Percentiles rank a stretch among this genome's conserved stretches.
These are phyloP conservation scores for Yarrowia sp. DNA, from an alignment of 805 yeast genomes.

Conservation along the genomic window DNA sequence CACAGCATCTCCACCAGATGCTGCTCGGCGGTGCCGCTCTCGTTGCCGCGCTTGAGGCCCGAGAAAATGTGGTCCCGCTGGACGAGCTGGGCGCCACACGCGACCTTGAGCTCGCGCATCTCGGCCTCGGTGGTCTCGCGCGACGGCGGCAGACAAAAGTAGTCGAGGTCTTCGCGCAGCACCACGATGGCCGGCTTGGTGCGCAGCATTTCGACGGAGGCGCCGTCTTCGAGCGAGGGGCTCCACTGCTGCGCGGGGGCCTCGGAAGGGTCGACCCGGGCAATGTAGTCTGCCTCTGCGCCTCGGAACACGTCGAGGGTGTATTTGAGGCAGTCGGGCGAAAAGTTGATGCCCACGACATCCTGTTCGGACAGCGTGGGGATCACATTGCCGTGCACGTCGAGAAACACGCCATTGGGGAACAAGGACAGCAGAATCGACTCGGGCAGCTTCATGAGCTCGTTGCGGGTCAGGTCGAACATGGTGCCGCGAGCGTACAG, in stretches of 20 bases:
- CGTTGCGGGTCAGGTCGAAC: conserved; percentile 84
- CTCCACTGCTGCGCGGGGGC: conserved; percentile 11
- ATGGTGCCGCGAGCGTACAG: conserved; percentile 76
- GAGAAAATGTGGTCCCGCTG: conserved; percentile 69
- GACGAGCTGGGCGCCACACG: conserved; percentile 73
- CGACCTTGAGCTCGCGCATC: conserved; percentile 71
- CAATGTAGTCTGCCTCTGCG: conserved; percentile 56
- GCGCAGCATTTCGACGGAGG: conserved; percentile 68
- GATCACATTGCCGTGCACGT: conserved; percentile 76
- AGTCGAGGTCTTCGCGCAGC: conserved; percentile 91
- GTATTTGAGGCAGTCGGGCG: conserved; percentile 85
- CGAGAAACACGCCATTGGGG: conserved; percentile 89
- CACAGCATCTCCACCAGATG: conserved; percentile 95
- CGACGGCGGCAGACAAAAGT: conserved; percentile 83
- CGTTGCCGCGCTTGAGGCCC: conserved; percentile 61
- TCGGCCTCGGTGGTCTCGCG: conserved; percentile 62
- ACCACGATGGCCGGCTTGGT: conserved; percentile 91
- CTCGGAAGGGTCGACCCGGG: conserved; percentile 1
- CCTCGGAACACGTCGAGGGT: conserved; percentile 73
- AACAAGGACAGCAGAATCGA: conserved; percentile 82
- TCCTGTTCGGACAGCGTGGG: conserved; percentile 81
- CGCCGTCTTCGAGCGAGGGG: conserved; percentile 44
- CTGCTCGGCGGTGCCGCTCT: conserved; percentile 84
- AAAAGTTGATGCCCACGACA: conserved; percentile 78
- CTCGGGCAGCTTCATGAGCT: conserved; percentile 90